phyloP scores from a whole-genome alignment of 1,139 yeast species.

The Taiozyma sp. region DNA sequence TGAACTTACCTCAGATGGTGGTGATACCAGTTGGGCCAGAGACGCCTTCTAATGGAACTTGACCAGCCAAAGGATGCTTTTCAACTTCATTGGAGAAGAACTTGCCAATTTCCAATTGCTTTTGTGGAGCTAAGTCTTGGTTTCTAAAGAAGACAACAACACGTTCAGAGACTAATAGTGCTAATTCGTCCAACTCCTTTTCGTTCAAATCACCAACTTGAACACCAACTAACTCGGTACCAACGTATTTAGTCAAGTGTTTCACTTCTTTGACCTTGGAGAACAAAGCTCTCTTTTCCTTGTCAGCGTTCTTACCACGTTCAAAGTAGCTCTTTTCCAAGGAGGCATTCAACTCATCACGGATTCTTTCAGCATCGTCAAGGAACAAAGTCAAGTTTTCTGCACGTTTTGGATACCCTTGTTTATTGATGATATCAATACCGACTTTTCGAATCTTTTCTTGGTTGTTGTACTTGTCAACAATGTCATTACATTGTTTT shows the following conservation, averaged over 20 bases:
- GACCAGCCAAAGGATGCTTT: slow-evolving; percentile 41
- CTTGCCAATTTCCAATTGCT: slow-evolving; percentile 40
- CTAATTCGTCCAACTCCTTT: slow-evolving; percentile 49
- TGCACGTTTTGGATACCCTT: slow-evolving; percentile 40
- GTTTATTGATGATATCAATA: slow-evolving; percentile 30
- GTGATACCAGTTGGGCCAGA: not conserved
- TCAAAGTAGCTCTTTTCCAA: slow-evolving; percentile 29
- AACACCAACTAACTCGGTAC: slow-evolving; percentile 52
- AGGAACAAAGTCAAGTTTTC: slow-evolving; percentile 19
- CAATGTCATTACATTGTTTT: slow-evolving; percentile 8
- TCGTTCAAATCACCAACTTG: slow-evolving; percentile 44
- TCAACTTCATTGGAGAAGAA: slow-evolving; percentile 31
- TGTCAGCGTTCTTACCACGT: slow-evolving; percentile 45
- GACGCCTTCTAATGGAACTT: slow-evolving; percentile 3
- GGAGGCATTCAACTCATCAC: too few species aligned
- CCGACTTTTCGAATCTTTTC: slow-evolving; percentile 31
- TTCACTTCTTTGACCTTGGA: slow-evolving; percentile 45
- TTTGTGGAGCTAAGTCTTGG: slow-evolving; percentile 40
- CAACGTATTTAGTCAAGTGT: slow-evolving; percentile 42
- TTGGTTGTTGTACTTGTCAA: slow-evolving; percentile 20
- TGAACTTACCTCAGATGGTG: slow-evolving; percentile 24
- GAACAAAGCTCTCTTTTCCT: slow-evolving; percentile 44
- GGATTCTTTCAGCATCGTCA: too few species aligned
- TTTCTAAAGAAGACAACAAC: slow-evolving; percentile 44
- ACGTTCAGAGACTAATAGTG: slow-evolving; percentile 45